Percentiles rank a stretch among this genome's conserved stretches.
phyloP scores from a whole-genome alignment of 2,329 filamentous ascomycete species.

The Claviceps citrina region DNA sequence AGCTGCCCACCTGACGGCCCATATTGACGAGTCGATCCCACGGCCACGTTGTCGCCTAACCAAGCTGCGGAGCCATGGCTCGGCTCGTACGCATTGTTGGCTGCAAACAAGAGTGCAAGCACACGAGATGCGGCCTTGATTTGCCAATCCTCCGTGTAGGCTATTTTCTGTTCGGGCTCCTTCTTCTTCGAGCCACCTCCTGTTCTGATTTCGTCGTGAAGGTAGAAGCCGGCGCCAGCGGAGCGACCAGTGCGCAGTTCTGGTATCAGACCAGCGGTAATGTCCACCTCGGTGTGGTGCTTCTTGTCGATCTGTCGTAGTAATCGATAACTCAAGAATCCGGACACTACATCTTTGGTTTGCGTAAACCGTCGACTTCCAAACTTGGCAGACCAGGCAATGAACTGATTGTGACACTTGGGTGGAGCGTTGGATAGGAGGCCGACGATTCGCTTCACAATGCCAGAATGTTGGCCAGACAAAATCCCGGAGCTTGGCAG shows the following conservation, averaged over 20 bases:
- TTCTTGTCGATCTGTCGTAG: conserved; percentile 55
- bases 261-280: conserved; percentile 55
- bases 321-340: conserved; percentile 70
- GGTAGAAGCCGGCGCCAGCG: conserved; percentile 36
- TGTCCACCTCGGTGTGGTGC: conserved; percentile 41
- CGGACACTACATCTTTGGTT: conserved; percentile 60
- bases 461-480: conserved; percentile 59
- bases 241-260: conserved; percentile 52
- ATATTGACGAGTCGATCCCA: conserved; percentile 10
- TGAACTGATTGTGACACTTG: conserved; percentile 60
- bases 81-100: conserved; percentile 46
- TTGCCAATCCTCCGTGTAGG: conserved; percentile 80
- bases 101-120: conserved; percentile 66
- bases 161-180: conserved; percentile 38
- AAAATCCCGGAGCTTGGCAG: conserved; percentile 25
- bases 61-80: conserved; percentile 18
- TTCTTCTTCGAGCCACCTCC: conserved; percentile 35
- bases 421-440: conserved; percentile 61
- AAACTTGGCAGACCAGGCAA: conserved; percentile 63
- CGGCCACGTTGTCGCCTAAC: conserved; percentile 8
- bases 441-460: conserved; percentile 73
- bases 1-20: conserved; percentile 41
- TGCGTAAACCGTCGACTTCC: conserved; percentile 52
- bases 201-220: conserved; percentile 61
- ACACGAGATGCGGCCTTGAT: conserved; percentile 66